These are phyloP conservation scores for Paraconiothyrium sp. DNA, from an alignment of 2,329 filamentous ascomycete species.

Conservation along the genomic window DNA sequence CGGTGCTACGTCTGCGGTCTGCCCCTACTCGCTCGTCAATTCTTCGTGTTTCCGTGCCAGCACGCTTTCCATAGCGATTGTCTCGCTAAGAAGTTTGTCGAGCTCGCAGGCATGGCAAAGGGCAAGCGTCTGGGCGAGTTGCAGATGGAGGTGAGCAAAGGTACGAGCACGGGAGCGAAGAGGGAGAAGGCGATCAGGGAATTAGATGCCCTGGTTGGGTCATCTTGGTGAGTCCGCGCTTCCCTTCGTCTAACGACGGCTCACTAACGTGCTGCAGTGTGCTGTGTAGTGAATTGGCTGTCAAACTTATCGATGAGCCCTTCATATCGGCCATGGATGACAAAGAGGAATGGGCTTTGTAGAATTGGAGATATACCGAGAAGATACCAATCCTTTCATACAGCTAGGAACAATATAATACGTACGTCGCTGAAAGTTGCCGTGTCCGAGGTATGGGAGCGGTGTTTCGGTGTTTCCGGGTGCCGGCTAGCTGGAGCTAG, in stretches of 20 bases:
- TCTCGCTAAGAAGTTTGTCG: conserved; percentile 83
- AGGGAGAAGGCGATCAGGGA: conserved; percentile 87
- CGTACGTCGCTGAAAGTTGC: not conserved
- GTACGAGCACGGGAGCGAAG: conserved; percentile 72
- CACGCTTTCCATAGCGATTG: conserved; percentile 98
- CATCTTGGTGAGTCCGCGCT: conserved; percentile 74
- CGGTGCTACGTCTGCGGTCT: conserved; percentile 89
- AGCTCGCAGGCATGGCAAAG: conserved; percentile 79
- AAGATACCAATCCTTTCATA: not conserved
- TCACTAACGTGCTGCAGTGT: conserved; percentile 67
- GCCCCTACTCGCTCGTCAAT: conserved; percentile 87
- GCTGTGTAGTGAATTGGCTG: conserved; percentile 92
- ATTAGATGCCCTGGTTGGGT: conserved; percentile 89
- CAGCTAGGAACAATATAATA: not conserved
- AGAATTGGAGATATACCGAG: conserved; percentile 8
- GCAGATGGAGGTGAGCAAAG: conserved; percentile 83
- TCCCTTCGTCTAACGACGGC: not conserved
- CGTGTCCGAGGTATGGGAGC: not conserved
- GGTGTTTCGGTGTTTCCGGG: not conserved
- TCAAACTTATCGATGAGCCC: conserved; percentile 92
- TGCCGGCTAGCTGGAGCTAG: not conserved
- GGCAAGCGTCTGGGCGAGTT: conserved; percentile 84
- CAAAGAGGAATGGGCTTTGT: conserved; percentile 78
- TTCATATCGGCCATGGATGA: conserved; percentile 81
- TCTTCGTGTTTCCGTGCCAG: conserved; percentile 98